Evolutionary conservation across 805 yeast genomes (phyloP).

Genomic region (Pichia nanzhaoensis): DNA sequence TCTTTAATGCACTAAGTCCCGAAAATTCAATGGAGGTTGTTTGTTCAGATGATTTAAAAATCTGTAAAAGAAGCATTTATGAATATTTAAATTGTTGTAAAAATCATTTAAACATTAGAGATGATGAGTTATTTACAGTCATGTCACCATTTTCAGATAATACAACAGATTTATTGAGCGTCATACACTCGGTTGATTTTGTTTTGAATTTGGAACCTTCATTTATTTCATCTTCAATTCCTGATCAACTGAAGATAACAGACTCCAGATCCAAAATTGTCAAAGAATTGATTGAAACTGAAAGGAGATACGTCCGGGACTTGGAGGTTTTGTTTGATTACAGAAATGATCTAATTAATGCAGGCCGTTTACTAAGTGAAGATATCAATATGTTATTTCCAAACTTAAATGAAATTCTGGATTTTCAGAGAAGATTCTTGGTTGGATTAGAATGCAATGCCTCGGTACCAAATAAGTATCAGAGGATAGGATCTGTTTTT

Average conservation of each 20-base stretch:
- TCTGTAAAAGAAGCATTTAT: conserved; percentile 84
- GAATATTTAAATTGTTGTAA: conserved; percentile 86
- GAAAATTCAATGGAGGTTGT: conserved; percentile 48
- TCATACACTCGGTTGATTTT: conserved; percentile 62
- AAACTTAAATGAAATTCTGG: conserved; percentile 72
- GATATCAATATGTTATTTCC: conserved; percentile 80
- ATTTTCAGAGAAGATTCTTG: conserved; percentile 84
- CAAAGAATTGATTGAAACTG: conserved; percentile 80
- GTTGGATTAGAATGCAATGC: conserved; percentile 88
- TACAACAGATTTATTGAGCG: conserved; percentile 69
- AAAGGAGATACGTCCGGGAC: conserved; percentile 88
- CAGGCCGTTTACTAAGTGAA: conserved; percentile 69
- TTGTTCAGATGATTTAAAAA: conserved; percentile 72
- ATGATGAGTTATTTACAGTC: conserved; percentile 81
- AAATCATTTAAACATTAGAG: conserved; percentile 62
- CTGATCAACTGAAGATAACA: conserved; percentile 28
- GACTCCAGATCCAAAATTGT: conserved; percentile 73
- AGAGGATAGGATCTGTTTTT: conserved; percentile 84
- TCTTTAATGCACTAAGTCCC: conserved; percentile 65
- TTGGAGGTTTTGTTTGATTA: conserved; percentile 67
- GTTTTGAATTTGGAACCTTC: conserved; percentile 51
- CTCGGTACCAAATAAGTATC: conserved; percentile 62
- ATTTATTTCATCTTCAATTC: conserved; percentile 18
- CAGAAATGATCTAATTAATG: conserved; percentile 56
- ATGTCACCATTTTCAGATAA: conserved; percentile 82